Conservation (phyloP, 805 yeast species). For the Vanderwaltozyma polyspora region DNA sequence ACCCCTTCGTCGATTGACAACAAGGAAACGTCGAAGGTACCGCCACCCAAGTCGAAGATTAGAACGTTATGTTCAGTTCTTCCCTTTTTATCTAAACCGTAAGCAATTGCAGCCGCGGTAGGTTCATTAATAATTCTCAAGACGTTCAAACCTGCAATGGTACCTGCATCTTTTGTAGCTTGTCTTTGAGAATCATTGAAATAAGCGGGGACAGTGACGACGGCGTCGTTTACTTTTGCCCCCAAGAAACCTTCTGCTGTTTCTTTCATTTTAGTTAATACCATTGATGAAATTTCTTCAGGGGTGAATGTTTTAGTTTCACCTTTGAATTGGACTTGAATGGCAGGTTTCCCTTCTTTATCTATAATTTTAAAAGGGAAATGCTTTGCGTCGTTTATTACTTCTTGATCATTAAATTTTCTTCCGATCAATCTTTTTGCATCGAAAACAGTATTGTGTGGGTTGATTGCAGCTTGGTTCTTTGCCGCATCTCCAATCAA, state of each 20-base stretch:
- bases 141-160: slow-evolving; percentile 88
- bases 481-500: slow-evolving; percentile 92
- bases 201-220: too few relatives aligned
- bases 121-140: slow-evolving; percentile 92
- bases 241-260: slow-evolving; percentile 84
- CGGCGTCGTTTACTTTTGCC: too few relatives aligned
- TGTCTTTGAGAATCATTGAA: too few relatives aligned
- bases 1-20: slow-evolving; percentile 89
- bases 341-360: slow-evolving; percentile 64
- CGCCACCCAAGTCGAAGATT: too few relatives aligned
- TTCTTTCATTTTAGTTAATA: too few relatives aligned
- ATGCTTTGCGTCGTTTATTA: slow-evolving; percentile 67
- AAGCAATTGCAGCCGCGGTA: slow-evolving; percentile 93
- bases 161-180: slow-evolving; percentile 96
- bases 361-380: slow-evolving; percentile 73
- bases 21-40: slow-evolving; percentile 91
- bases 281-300: slow-evolving; percentile 88
- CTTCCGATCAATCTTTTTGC: slow-evolving; percentile 90
- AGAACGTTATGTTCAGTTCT: slow-evolving; percentile 76
- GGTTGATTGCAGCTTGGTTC: slow-evolving; percentile 92
- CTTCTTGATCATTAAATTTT: slow-evolving; percentile 66
- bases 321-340: slow-evolving; percentile 69
- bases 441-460: slow-evolving; percentile 78
- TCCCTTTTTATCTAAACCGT: slow-evolving; percentile 72
- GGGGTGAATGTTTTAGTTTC: slow-evolving; percentile 82